Evolutionary conservation across 176 grass and related monocot species (phyloP), one percentile per base, ranked within the genome.

Genomic region (Oryza meridionalis): DNA sequence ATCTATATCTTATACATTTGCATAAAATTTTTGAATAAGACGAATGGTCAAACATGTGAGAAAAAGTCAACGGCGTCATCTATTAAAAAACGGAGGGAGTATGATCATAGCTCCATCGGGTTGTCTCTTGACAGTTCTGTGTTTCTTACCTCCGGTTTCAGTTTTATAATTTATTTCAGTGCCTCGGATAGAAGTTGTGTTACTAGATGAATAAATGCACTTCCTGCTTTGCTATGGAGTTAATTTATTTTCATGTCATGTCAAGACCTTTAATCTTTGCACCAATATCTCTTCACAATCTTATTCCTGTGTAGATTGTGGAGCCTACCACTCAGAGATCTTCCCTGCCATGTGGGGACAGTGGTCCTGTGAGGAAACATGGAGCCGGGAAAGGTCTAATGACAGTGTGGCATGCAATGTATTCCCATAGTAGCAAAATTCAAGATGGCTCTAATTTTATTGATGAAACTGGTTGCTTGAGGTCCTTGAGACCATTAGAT

Each of bases 351-450:
- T 44, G 46, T 40, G 70, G 75, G 86, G 75, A 82, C 37, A 84
- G 59, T 72, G 69, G 44, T 90, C 78, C 78, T 84, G 50, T 87
- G 75, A 88, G 69, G 86, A 99, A 96, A 69, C 90, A 99, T 89
- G 97, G 97, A 81, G 86, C 80, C 46, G 97, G 97, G 79, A 99
- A 99, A 94, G 97, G 97, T 80, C 81, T 99, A 75, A 99, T 99
- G 93, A 96, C 97, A 73, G 92, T 99, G 31, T 99, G 97, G 97
- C 85, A 63, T 77, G 86, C 85, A 71, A 99, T 90, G 81, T 92
- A 94, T 92, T 86, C 93, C 17, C 72, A 80, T 72, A 83, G 62
- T 47, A 8, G 83, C 14, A 47, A 89, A n/a, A 92, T 92, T 58
- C 91, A 89, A 81, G 76, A 62, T n/a, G 69, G 50, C 33, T 51